Evolutionary conservation across 768 basidiomycete genomes (phyloP), one percentile per base, ranked within the genome.

Genomic region (Porpolomopsis calyptriformis): DNA sequence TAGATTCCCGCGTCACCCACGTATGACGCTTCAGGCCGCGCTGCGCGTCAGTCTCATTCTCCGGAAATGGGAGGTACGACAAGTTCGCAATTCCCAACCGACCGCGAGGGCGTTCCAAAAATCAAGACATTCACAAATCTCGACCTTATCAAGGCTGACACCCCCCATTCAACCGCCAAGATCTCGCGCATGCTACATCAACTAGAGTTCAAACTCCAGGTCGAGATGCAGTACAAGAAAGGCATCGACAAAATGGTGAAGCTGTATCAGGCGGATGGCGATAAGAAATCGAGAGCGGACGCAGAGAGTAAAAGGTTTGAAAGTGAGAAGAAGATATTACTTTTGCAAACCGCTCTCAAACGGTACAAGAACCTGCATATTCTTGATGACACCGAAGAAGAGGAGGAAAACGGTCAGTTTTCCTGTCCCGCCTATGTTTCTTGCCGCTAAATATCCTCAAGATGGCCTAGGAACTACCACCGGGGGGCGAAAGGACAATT

Each of bases 241-340:
- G 96, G 96, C 34, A 96, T 97, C 52, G 93, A 98, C 67, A 97
- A 97, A 71, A 99, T 99, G 96, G 87, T 84, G 29, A 93, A 87
- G 64, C 74, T 97, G 25, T 97, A 97, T 62, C 82, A 90, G 57
- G 88, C 85, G 4, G 96, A 99, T 57, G 94, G 93, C 45, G 96
- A 99, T 71, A 94, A 94, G 76, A 90, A 89, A 62, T 85, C 92
- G 36, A 78, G 86, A 57, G 80, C 78, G 10, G 94, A 98, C 61
- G 91, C 93, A 2, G 91, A 94, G 60, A 82, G 81, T 60, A 97
- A 99, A 67, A 78, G 83, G 52, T 73, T 93, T 23, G 96, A 99
- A 65, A 91, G 86, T 61, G 91, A 97, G 59, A 86, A 86, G 64
- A 99, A 98, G 69, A 96, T 97, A 12, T 89, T 91, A 56, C 76